Percentiles rank a stretch among this genome's conserved stretches.
Conservation (phyloP, 805 yeast genomes). For the Monosporozyma aerobia region DNA sequence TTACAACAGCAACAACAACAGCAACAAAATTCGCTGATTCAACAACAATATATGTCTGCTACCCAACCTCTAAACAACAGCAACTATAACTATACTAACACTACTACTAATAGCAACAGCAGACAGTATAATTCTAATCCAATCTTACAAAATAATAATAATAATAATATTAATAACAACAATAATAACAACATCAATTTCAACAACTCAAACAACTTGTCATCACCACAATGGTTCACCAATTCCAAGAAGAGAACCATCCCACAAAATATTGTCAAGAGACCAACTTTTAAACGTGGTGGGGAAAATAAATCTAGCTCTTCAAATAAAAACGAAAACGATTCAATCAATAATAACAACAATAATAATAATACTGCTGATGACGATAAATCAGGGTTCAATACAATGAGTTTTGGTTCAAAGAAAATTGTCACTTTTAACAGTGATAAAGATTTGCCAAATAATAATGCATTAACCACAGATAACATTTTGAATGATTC, state of each 20-base stretch:
- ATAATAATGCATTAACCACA: slow-evolving; percentile 3
- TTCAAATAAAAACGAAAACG: not conserved
- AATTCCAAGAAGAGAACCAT: slow-evolving; percentile 38
- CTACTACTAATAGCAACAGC: not conserved
- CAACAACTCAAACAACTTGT: not conserved
- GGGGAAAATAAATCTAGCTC: not conserved
- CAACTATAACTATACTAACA: not conserved
- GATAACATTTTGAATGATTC: slow-evolving; percentile 24
- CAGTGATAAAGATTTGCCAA: slow-evolving; percentile 4
- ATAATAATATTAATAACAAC: not conserved
- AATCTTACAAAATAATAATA: not conserved
- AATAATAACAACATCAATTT: not conserved
- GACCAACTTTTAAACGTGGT: slow-evolving; percentile 23
- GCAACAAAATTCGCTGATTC: not conserved
- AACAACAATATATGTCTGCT: slow-evolving; percentile 1
- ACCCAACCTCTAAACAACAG: not conserved
- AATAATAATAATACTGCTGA: not conserved
- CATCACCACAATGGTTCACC: slow-evolving; percentile 32
- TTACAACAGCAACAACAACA: slow-evolving; percentile 1
- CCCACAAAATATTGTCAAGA: slow-evolving; percentile 40
- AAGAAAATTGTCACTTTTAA: slow-evolving; percentile 18
- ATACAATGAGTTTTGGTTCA: slow-evolving; percentile 33
- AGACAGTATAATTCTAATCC: not conserved
- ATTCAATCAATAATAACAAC: not conserved
- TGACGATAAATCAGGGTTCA: slow-evolving; percentile 26